Evolutionary conservation across 1,139 yeast genomes (phyloP).

Genomic region (Debaryomycetaceae sp.): DNA sequence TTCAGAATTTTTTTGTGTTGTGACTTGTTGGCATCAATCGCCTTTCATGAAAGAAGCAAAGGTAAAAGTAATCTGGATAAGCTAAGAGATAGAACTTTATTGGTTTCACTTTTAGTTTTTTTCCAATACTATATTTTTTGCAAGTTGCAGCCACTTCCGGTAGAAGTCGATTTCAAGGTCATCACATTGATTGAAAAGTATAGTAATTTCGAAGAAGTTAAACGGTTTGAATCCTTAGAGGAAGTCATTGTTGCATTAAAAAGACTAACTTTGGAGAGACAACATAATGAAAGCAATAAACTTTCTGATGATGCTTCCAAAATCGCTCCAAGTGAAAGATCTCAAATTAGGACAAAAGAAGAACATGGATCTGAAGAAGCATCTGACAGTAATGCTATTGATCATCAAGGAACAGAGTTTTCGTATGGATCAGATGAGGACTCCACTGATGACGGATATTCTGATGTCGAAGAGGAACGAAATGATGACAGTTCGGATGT

Average conservation of each 20-base stretch:
- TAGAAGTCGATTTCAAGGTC: constrained; percentile 59
- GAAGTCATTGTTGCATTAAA: constrained; percentile 42
- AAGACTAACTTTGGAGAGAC: constrained; percentile 13
- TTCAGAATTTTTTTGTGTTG: constrained; percentile 63
- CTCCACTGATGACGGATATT: constrained; percentile 7
- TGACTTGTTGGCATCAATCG: constrained; percentile 19
- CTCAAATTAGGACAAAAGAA: constrained; percentile 7
- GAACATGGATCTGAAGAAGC: constrained; percentile 1
- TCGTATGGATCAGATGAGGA: constrained; percentile 1
- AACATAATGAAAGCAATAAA: constrained; percentile 13
- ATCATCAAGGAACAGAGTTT: background rate
- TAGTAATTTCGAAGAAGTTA: constrained; percentile 19
- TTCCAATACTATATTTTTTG: constrained; percentile 75
- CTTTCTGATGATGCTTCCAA: constrained; percentile 13
- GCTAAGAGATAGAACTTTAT: constrained; percentile 17
- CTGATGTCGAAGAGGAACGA: constrained; percentile 7
- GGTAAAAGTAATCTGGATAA: constrained; percentile 2
- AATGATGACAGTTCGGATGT: constrained; percentile 12
- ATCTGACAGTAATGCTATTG: too few species aligned
- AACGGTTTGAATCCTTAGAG: constrained; percentile 34
- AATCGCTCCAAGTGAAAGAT: constrained; percentile 4
- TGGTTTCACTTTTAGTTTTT: constrained; percentile 52
- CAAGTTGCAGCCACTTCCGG: constrained; percentile 63
- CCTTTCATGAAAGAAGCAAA: background rate
- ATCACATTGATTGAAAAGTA: constrained; percentile 37